Conservation (phyloP, 768 basidiomycete genomes). For the Lactifluus rugatus region DNA sequence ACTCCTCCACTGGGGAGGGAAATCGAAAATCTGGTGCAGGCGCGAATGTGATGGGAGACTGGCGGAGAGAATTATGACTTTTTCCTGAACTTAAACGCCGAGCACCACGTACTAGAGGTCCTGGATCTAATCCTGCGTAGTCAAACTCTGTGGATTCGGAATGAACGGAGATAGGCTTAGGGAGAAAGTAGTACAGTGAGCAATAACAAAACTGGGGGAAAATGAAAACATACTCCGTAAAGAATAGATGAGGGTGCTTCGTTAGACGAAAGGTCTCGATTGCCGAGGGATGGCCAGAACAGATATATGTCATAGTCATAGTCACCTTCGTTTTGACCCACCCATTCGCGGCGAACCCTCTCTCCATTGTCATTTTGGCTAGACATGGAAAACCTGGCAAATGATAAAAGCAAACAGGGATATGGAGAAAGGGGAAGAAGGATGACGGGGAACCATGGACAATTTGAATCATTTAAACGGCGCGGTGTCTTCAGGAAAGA, state of each 20-base stretch:
- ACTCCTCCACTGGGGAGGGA: neutral
- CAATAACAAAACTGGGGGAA: neutral
- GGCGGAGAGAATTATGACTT: neutral
- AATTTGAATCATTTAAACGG: slow-evolving; percentile 4
- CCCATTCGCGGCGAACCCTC: no score
- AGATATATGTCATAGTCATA: slow-evolving; percentile 3
- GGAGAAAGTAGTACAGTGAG: neutral
- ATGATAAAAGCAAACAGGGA: neutral
- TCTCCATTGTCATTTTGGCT: neutral
- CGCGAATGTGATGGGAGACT: slow-evolving; percentile 12
- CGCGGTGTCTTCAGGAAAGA: slow-evolving; percentile 10
- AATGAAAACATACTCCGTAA: slow-evolving; percentile 1
- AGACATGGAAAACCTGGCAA: neutral
- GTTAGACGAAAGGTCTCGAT: neutral
- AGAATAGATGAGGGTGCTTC: neutral
- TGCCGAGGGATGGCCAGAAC: slow-evolving; percentile 4
- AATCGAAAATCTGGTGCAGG: neutral
- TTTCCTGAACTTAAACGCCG: neutral
- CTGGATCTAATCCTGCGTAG: neutral
- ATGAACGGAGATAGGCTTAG: neutral
- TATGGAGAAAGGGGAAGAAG: neutral
- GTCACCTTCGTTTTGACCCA: no score
- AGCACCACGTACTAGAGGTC: neutral
- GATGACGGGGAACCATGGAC: neutral
- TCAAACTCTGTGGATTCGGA: slow-evolving; percentile 1